These are phyloP conservation scores for Psilocybe cyanescens DNA, from an alignment of 768 basidiomycete genomes.

Conservation along the genomic window DNA sequence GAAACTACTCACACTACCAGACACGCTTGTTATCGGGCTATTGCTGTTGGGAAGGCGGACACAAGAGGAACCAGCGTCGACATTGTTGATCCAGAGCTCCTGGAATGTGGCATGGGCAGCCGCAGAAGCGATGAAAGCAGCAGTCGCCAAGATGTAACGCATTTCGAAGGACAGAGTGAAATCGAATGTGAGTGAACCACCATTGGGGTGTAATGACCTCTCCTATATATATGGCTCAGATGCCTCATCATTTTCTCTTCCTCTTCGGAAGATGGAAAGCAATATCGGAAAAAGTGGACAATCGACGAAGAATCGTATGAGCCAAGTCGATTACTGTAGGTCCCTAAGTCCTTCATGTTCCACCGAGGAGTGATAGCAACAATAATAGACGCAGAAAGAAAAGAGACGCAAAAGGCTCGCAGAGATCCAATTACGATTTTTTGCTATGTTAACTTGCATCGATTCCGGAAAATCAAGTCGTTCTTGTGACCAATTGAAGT, in stretches of 20 bases:
- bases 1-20: constrained; percentile 31
- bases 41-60: constrained; percentile 49
- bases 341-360: background rate
- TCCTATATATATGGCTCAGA: background rate
- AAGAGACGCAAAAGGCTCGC: background rate
- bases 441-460: background rate
- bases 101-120: constrained; percentile 59
- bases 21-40: constrained; percentile 47
- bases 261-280: background rate
- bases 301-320: background rate
- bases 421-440: background rate
- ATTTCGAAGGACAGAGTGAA: background rate
- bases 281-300: background rate
- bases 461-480: background rate
- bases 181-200: background rate
- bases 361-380: background rate
- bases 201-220: background rate
- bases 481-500: background rate
- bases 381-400: background rate
- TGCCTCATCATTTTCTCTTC: background rate
- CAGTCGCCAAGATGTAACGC: constrained; percentile 33
- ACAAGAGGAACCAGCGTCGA: constrained; percentile 51
- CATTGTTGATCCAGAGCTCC: constrained; percentile 54
- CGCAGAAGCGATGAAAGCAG: constrained; percentile 40
- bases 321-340: background rate